Evolutionary conservation across 257 asterid species (phyloP), one percentile per base, ranked within the genome.

Genomic region (Solanum chilense): DNA sequence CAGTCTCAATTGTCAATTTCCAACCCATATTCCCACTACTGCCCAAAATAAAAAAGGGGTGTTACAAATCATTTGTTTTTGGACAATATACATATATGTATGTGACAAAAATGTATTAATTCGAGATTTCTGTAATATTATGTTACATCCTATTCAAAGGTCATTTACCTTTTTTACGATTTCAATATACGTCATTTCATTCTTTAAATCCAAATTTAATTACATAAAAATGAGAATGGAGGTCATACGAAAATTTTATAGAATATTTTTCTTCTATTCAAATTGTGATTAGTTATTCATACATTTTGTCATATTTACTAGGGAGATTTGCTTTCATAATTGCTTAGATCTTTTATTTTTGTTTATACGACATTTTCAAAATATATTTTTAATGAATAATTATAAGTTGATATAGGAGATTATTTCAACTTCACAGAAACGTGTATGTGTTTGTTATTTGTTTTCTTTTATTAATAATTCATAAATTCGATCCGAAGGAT

Each of bases 101-200:
- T 2, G 3, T 78, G 84, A 27, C 64, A 42, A 31, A 70, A 31
- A 47, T 44, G n/a, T 44, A 45, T 37, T 37, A 20, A 20, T 8
- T 78, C 25, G 41, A 25, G n/a, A 27, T 45, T 44, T 45, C 23
- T 47, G 0, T 41, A 6, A 37, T 64, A n/a, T 3, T 62, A 62
- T 0, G 31, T 62, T 6, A 23, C 7, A 62, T 62, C 8, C 3
- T 23, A 62, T 62, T 62, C 8, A 10, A 62, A 62, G 31, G 31
- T 4, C 8, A 62, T 62, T 62, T 4, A 62, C 1, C 1, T 5
- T 23, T 60, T 62, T 10, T 62, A 62, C 6, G 0, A 62, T 62
- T 3, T 4, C 2, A 23, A 0, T 10, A 23, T 23, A 23, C 8
- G 0, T 56, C 2, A 1, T 23, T 8, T 23, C 7, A 62, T 23